Evolutionary conservation across 148 eudicot species (phyloP), one percentile per base, ranked within the genome.

Genomic region (Arbutus unedo): DNA sequence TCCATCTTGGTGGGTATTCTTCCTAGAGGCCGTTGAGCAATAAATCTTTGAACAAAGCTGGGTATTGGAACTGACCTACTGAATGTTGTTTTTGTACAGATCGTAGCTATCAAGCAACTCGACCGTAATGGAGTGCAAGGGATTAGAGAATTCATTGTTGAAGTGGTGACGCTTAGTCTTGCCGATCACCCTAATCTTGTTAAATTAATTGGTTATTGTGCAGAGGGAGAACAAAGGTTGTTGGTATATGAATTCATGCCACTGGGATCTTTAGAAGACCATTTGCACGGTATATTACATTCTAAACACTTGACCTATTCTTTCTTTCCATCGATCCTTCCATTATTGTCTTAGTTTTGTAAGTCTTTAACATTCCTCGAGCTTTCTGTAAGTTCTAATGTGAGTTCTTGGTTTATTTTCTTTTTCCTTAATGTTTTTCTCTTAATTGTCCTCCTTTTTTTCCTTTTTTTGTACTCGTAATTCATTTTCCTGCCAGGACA

Each of bases 171-270:
- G 16, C 84, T 95, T 74, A 81, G 95, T 87, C 82, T 84, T 56
- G 97, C 90, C 4, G 88, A 95, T 68, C 98, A 95, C 74, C 91
- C 91, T 41, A 95, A 95, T 83, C 98, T 95, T 75, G 98, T 95
- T 38, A 93, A 92, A 75, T 85, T 95, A 66, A 87, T 93, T 78
- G 98, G 98, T n/a, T 95, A 87, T 82, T 95, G 97, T 84, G 93
- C 92, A 48, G 93, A 95, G 83, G 98, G 98, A 75, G 89, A 86
- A 74, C 97, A 95, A 79, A 93, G 93, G 86, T 84, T 95, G 64
- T 86, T 95, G 81, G 98, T 95, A 53, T 95, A 95, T 25, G 98
- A 93, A 87, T 95, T 81, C 85, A 95, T 95, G 98, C 91, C 94
- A 4, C 86, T 94, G 15, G 98, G 98, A 57, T 94, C 98, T 44